Evolutionary conservation across 2,329 filamentous ascomycete species (phyloP).

Genomic region (Gaeumannomyces sp.): DNA sequence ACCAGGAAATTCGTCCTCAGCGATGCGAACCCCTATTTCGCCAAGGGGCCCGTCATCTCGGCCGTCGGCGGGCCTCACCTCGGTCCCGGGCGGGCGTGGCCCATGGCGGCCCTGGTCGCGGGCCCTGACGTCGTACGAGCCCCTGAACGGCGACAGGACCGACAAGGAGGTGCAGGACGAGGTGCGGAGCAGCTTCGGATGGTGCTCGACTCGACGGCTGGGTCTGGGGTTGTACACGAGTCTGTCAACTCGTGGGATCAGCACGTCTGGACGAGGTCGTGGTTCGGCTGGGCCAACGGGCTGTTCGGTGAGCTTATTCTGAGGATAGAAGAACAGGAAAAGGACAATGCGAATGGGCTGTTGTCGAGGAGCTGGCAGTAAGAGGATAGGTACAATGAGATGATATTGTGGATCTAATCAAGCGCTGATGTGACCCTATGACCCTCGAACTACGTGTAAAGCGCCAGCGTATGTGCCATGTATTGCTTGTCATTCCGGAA

Average conservation of each 20-base stretch:
- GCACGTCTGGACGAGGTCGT: conserved; percentile 35
- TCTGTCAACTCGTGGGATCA: conserved; percentile 37
- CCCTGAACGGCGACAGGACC: conserved; percentile 20
- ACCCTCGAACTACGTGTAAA: too few relatives aligned
- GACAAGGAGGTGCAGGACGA: conserved; percentile 18
- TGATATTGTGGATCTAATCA: not conserved
- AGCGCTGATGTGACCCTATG: not conserved
- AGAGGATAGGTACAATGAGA: not conserved
- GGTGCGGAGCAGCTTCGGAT: conserved; percentile 29
- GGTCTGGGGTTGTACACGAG: conserved; percentile 42
- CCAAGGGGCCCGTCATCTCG: conserved; percentile 58
- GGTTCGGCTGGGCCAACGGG: conserved; percentile 40
- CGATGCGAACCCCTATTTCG: conserved; percentile 70
- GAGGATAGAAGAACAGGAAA: conserved; percentile 25
- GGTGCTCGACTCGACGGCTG: conserved; percentile 34
- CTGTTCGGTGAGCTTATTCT: conserved; percentile 36
- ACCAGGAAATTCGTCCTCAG: conserved; percentile 37
- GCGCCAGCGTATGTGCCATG: too few relatives aligned
- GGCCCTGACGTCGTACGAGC: conserved; percentile 40
- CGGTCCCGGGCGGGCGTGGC: conserved; percentile 52
- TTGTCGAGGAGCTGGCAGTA: conserved; percentile 26
- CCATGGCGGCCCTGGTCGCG: conserved; percentile 49
- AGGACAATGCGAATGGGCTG: conserved; percentile 19
- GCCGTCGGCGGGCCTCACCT: conserved; percentile 67
- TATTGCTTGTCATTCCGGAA: too few relatives aligned